Conservation (phyloP, 1,284 basidiomycete species). For the Sporisorium iseilematis-ciliati region DNA sequence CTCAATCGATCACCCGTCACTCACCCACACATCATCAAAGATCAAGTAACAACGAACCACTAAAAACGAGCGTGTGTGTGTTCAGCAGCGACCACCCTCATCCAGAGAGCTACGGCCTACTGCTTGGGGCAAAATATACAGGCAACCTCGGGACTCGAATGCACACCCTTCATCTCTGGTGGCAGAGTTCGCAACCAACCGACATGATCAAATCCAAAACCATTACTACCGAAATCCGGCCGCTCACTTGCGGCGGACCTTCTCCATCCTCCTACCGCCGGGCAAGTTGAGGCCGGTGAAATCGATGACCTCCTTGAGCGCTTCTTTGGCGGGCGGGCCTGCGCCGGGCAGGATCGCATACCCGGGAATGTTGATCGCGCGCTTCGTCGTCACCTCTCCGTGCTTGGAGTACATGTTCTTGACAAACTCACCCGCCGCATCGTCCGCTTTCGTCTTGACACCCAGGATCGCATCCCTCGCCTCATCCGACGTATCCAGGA, state of each 20-base stretch:
- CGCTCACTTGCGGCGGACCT: conserved; percentile 27
- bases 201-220: neutral
- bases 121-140: no score
- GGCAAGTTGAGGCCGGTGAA: conserved; percentile 35
- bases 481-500: conserved; percentile 32
- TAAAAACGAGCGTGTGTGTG: no score
- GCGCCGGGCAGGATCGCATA: conserved; percentile 34
- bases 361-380: conserved; percentile 22
- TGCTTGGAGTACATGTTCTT: conserved; percentile 49
- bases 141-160: no score
- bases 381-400: conserved; percentile 21
- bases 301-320: conserved; percentile 25
- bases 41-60: no score
- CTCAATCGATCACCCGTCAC: no score
- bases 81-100: no score
- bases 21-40: no score
- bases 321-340: conserved; percentile 34
- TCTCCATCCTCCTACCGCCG: conserved; percentile 38
- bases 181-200: neutral
- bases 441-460: conserved; percentile 26
- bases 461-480: conserved; percentile 26
- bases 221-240: neutral
- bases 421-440: conserved; percentile 33
- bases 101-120: no score
- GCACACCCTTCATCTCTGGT: neutral